Percentiles rank a stretch among this genome's conserved stretches.
Conservation (phyloP, 1,284 basidiomycete genomes). For the Cutaneotrichosporon spelunceum region DNA sequence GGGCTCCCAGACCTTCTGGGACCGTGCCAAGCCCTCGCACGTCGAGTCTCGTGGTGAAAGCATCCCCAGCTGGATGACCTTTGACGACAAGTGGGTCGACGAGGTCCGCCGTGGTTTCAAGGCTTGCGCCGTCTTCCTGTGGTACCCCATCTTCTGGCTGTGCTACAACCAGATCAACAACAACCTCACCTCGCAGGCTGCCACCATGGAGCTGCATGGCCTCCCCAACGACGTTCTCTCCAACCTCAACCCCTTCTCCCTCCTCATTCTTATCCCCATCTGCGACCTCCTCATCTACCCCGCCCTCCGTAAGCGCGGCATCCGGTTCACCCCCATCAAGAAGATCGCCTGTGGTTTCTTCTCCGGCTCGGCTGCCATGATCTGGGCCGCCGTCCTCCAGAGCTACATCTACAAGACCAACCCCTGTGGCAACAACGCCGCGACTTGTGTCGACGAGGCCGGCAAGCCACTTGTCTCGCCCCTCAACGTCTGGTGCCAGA, state of each 20-base stretch:
- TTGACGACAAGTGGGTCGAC: slow-evolving; percentile 55
- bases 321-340: slow-evolving; percentile 41
- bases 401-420: slow-evolving; percentile 54
- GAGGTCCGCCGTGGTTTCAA: slow-evolving; percentile 53
- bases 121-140: slow-evolving; percentile 54
- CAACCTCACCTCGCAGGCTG: slow-evolving; percentile 37
- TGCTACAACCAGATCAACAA: slow-evolving; percentile 47
- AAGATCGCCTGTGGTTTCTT: slow-evolving; percentile 42
- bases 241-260: slow-evolving; percentile 54
- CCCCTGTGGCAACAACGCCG: slow-evolving; percentile 52
- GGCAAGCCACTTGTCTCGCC: slow-evolving; percentile 18
- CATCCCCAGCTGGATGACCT: slow-evolving; percentile 48
- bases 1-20: slow-evolving; percentile 52
- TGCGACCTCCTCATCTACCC: slow-evolving; percentile 54
- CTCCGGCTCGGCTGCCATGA: slow-evolving; percentile 28
- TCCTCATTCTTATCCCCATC: slow-evolving; percentile 53
- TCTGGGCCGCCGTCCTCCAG: slow-evolving; percentile 49
- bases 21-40: slow-evolving; percentile 51
- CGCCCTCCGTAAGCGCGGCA: slow-evolving; percentile 45
- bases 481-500: slow-evolving; percentile 46
- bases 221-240: slow-evolving; percentile 55
- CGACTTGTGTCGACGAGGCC: slow-evolving; percentile 31
- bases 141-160: slow-evolving; percentile 54
- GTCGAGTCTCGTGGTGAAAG: slow-evolving; percentile 37
- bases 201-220: slow-evolving; percentile 51